Evolutionary conservation across 768 basidiomycete genomes (phyloP), one percentile per base, ranked within the genome.

Genomic region (Tricholoma hemisulphureum): DNA sequence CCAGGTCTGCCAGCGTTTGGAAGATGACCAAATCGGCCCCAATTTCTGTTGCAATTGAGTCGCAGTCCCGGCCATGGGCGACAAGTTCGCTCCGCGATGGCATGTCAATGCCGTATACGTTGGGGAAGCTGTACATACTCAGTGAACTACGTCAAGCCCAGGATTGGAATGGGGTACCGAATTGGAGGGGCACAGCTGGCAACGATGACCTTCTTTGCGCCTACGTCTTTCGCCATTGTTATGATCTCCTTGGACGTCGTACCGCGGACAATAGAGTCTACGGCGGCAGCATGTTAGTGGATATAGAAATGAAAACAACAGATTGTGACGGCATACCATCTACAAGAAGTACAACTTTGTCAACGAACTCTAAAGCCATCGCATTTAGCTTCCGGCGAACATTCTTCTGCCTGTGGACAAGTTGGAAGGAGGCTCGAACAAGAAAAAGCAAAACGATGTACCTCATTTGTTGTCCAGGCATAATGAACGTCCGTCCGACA

Each of bases 41-140:
- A 59, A 98, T 97, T 54, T 84, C 84, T 20, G 75, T 65, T 3
- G 93, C 89, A 60, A 98, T 87, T 59, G 87, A 82, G 21, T 82
- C 78, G 10, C 81, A 83, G 53, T 85, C 83, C 51, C 93, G 86
- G 32, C 80, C 83, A 70, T 95, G 78, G 0, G 94, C 96, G 51
- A 98, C 95, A 29, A 98, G 87, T 69, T 98, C 96, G 32, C 79
- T 75, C n/a, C 93, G 86, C 3, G 95, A 93, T 28, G 97, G 96
- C 97, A 98, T 99, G 76, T 99, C 97, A 69, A 99, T 99, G 18
- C 97, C 97, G 72, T 99, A 98, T 4, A 99, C 97, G 68, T 98
- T 97, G 4, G 95, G 88, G 69, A 86, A 84, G 24, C 93, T 92
- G 57, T 1, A 11, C 3, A 29, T 26, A 24, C 37, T 35, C 26